These are phyloP conservation scores for Erodium texanum DNA, from an alignment of 441 rosid species.

Conservation along the genomic window DNA sequence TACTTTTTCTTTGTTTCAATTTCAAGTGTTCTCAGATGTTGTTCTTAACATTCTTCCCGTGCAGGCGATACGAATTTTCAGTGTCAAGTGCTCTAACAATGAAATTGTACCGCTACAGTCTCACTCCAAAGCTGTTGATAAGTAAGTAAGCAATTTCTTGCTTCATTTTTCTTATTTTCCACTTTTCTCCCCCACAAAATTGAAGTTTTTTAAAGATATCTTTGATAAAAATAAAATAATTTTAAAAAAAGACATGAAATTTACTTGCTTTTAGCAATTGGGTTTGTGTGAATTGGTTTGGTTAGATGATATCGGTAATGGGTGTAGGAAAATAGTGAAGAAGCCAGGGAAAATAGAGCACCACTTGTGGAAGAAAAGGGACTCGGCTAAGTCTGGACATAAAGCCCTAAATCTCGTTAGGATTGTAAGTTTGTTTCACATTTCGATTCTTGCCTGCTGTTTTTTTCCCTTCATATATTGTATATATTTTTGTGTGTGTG, in stretches of 20 bases:
- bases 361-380: constrained; percentile 72
- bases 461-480: background rate
- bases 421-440: constrained; percentile 34
- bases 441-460: background rate
- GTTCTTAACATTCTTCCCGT: background rate
- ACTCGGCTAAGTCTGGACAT: constrained; percentile 65
- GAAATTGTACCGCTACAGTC: constrained; percentile 18
- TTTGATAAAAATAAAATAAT: too few relatives aligned
- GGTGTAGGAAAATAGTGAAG: constrained; percentile 30
- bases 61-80: constrained; percentile 18
- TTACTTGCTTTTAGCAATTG: background rate
- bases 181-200: background rate
- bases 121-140: constrained; percentile 23
- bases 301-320: constrained; percentile 1
- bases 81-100: constrained; percentile 27
- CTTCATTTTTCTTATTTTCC: too few relatives aligned
- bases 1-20: background rate
- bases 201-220: background rate
- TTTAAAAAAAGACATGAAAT: background rate
- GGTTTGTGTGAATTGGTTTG: constrained; percentile 11
- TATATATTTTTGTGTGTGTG: too few relatives aligned
- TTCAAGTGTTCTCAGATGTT: background rate
- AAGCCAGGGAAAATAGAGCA: constrained; percentile 43
- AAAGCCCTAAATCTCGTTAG: constrained; percentile 61
- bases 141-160: constrained; percentile 32